Percentiles rank a stretch among this genome's conserved stretches.
These are phyloP conservation scores for Rhizomucor miehei DNA, from an alignment of 371 early-diverging fungal genomes.

Conservation along the genomic window DNA sequence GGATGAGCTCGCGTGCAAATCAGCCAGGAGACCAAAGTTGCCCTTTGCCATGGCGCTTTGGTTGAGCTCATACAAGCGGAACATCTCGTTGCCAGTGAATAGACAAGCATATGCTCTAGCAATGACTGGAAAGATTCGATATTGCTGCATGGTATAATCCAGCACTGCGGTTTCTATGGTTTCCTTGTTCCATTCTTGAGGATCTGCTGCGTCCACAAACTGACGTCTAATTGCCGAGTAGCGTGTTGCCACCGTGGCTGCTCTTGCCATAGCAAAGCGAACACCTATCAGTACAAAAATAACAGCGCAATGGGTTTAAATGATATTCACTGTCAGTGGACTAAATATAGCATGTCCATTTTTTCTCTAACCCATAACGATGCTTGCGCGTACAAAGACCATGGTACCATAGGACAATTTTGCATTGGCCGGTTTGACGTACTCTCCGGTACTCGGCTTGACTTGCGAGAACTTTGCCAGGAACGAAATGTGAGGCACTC, in stretches of 20 bases:
- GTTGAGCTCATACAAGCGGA: conserved; percentile 55
- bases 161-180: conserved; percentile 65
- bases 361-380: conserved; percentile 45
- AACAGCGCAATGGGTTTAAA: neutral
- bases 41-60: conserved; percentile 53
- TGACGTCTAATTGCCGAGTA: conserved; percentile 51
- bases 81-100: conserved; percentile 65
- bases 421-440: conserved; percentile 62
- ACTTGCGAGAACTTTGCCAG: conserved; percentile 78
- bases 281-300: conserved; percentile 35
- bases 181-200: conserved; percentile 29
- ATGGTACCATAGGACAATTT: conserved; percentile 78
- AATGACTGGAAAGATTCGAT: conserved; percentile 71
- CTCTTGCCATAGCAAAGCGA: conserved; percentile 54
- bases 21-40: conserved; percentile 60
- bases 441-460: conserved; percentile 58
- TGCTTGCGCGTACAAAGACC: conserved; percentile 67
- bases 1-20: conserved; percentile 82
- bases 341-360: conserved; percentile 12
- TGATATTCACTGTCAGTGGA: neutral
- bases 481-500: conserved; percentile 78
- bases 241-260: conserved; percentile 44
- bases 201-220: conserved; percentile 51
- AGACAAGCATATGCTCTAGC: conserved; percentile 72
- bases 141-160: conserved; percentile 76